Percentiles rank a stretch among this genome's conserved stretches.
Conservation (phyloP, 2,329 filamentous ascomycete genomes). For the Tolypocladium album region DNA sequence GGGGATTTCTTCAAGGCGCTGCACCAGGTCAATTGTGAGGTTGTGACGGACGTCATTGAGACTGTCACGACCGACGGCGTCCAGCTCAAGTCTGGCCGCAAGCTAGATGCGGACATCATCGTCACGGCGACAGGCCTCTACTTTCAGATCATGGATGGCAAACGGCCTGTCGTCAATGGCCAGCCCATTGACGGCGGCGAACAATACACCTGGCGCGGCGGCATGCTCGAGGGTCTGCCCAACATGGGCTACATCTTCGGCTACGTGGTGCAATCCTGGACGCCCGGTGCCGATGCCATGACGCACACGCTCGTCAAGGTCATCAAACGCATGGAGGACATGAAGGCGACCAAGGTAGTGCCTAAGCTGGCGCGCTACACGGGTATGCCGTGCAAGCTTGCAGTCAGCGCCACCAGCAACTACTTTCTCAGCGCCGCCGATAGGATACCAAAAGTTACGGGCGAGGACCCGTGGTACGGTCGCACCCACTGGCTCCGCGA, state of each 20-base stretch:
- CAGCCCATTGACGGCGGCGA: conserved; percentile 31
- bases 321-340: conserved; percentile 39
- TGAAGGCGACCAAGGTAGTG: conserved; percentile 31
- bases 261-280: conserved; percentile 59
- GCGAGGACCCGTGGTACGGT: conserved; percentile 24
- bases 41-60: conserved; percentile 43
- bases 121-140: conserved; percentile 59
- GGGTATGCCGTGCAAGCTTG: conserved; percentile 12
- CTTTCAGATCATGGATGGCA: conserved; percentile 44
- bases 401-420: conserved; percentile 17
- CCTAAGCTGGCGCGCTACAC: conserved; percentile 26
- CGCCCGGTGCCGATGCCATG: conserved; percentile 48
- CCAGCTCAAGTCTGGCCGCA: conserved; percentile 32
- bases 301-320: conserved; percentile 37
- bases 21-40: conserved; percentile 28
- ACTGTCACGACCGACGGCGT: conserved; percentile 38
- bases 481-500: conserved; percentile 18
- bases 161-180: conserved; percentile 43
- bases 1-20: conserved; percentile 46
- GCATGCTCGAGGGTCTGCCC: conserved; percentile 57
- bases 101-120: conserved; percentile 54
- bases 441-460: conserved; percentile 25
- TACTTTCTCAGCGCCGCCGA: conserved; percentile 24
- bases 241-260: conserved; percentile 53
- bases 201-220: conserved; percentile 51